A percentile compares a stretch with the other conserved stretches of the same genome.
Evolutionary conservation across 2,329 filamentous ascomycete genomes (phyloP).

Genomic region (Madurella fahalii): DNA sequence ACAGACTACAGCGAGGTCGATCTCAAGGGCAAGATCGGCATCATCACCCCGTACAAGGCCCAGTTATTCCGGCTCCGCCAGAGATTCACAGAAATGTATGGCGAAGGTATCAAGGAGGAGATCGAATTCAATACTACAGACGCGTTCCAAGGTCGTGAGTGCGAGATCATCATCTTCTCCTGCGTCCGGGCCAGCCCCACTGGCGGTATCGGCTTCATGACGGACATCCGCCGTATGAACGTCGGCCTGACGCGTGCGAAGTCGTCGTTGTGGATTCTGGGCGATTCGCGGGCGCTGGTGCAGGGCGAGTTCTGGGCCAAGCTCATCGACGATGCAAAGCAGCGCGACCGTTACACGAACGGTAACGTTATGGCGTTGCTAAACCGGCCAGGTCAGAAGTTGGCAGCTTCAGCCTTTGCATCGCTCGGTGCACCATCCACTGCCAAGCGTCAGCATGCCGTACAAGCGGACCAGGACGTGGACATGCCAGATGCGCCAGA

Average conservation of each 20-base stretch:
- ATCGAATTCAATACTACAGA: constrained; percentile 99
- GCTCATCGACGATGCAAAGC: constrained; percentile 76
- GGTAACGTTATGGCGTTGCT: constrained; percentile 54
- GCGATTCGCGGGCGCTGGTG: constrained; percentile 79
- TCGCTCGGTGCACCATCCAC: constrained; percentile 3
- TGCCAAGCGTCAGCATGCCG: neutral
- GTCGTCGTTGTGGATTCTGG: constrained; percentile 92
- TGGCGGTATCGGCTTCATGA: constrained; percentile 96
- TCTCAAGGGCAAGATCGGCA: constrained; percentile 80
- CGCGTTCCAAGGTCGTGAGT: constrained; percentile 94
- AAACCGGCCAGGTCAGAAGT: constrained; percentile 38
- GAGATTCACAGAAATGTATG: constrained; percentile 69
- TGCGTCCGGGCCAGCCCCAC: constrained; percentile 91
- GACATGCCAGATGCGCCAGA: constrained; percentile 26
- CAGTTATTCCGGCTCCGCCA: constrained; percentile 77
- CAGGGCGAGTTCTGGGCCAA: constrained; percentile 89
- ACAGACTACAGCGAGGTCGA: constrained; percentile 66
- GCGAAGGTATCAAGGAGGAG: constrained; percentile 66
- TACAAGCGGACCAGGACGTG: constrained; percentile 17
- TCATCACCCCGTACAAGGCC: constrained; percentile 97
- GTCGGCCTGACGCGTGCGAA: constrained; percentile 96
- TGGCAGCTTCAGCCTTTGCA: constrained; percentile 26
- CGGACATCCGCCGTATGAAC: constrained; percentile 98
- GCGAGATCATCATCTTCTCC: constrained; percentile 97
- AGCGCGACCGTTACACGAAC: constrained; percentile 70